Evolutionary conservation across 176 grass and related monocot genomes (phyloP), one percentile per base, ranked within the genome.

Genomic region (Aegilops sharonensis): DNA sequence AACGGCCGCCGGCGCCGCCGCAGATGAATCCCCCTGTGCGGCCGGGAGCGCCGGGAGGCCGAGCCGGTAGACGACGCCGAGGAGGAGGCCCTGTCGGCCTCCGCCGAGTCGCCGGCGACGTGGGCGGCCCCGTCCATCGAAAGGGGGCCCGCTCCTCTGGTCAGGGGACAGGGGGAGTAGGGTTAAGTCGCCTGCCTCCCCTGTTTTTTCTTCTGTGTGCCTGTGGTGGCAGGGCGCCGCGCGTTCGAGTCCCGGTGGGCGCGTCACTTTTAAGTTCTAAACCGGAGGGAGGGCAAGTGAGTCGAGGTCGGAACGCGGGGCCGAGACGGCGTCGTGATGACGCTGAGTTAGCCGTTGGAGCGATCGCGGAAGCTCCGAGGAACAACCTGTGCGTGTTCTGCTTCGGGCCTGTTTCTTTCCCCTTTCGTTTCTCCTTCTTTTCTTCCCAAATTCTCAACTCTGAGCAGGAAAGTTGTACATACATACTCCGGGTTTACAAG

Each of bases 1-100:
- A 79, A 5, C 17, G 11, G 64, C 24, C 76, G 83, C 12, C 76
- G 65, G 40, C 84, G 67, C 5, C 64, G 64, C 24, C 85, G 80
- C 71, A 92, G 83, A 43, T n/a, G 86, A 37, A 88, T 32, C 30
- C 90, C 85, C 74, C 23, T 94, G 4, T 23, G 74, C 63, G 60
- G 25, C 76, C 85, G 14, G 35, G 66, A 73, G 66, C 30, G 48
- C 36, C 50, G 29, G 30, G 85, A 88, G 15, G 40, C 76, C 59
- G 76, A 85, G 29, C 68, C 69, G n/a, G 45, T 34, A 0, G 80
- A 87, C 32, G 80, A 87, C 25, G 80, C 59, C 59, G 85, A 87
- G 62, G 85, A 88, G n/a, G 77, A 85, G 37, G 54, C 37, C 14
- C 72, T 52, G 39, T 27, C 20, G 25, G 72, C 69, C 81, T 81